phyloP scores from a whole-genome alignment of 805 yeast genomes.

The Lipomyces sp. region DNA sequence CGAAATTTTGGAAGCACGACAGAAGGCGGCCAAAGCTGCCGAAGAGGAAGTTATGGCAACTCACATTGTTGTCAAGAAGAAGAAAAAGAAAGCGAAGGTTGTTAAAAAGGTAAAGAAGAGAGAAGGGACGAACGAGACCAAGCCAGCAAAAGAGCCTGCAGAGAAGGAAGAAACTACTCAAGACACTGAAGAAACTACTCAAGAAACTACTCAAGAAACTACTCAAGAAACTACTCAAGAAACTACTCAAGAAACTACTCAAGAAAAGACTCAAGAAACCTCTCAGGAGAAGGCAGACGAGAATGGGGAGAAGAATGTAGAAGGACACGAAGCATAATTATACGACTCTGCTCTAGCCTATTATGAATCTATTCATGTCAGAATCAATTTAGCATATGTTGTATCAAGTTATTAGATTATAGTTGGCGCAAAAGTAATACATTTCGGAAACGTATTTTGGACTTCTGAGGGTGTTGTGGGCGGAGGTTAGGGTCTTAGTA shows the following conservation, averaged over 20 bases:
- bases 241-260: background rate
- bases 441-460: background rate
- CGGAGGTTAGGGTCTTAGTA: too few species aligned
- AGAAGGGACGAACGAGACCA: constrained; percentile 4
- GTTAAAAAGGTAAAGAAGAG: constrained; percentile 19
- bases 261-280: background rate
- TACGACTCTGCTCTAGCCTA: background rate
- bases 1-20: constrained; percentile 31
- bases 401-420: too few species aligned
- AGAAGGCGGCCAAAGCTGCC: constrained; percentile 33
- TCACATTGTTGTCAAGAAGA: constrained; percentile 31
- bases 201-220: background rate
- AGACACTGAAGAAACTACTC: too few species aligned
- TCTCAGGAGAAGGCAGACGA: background rate
- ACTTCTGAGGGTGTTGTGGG: too few species aligned
- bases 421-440: background rate
- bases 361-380: background rate
- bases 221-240: background rate
- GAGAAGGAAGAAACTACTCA: background rate
- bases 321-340: background rate
- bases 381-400: background rate
- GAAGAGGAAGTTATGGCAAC: constrained; percentile 26
- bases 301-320: background rate
- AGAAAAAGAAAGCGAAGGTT: constrained; percentile 31
- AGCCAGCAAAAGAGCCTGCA: constrained; percentile 9